A percentile compares a stretch with the other conserved stretches of the same genome.
phyloP scores from a whole-genome alignment of 495 filamentous ascomycete species.

The Lepidopterella palustris region DNA sequence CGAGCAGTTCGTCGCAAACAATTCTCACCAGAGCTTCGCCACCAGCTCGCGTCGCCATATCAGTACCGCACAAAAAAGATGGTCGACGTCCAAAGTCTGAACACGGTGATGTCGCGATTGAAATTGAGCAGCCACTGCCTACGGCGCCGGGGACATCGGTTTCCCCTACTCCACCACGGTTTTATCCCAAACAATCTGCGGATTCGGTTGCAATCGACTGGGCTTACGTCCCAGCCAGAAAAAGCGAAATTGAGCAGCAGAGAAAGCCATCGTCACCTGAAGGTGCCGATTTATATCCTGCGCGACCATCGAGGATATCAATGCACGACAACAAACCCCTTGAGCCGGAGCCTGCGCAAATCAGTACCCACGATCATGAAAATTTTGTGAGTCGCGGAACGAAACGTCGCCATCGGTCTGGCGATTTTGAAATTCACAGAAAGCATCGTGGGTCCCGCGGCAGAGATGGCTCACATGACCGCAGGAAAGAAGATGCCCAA shows the following conservation, averaged over 20 bases:
- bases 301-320: constrained; percentile 2
- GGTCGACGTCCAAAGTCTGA: background rate
- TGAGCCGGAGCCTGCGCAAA: constrained; percentile 7
- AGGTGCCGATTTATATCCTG: constrained; percentile 1
- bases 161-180: background rate
- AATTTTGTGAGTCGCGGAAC: constrained; percentile 11
- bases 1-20: background rate
- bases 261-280: background rate
- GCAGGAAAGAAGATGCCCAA: background rate
- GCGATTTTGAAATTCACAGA: no score
- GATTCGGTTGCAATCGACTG: constrained; percentile 16
- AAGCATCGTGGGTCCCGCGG: background rate
- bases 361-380: constrained; percentile 8
- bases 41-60: background rate
- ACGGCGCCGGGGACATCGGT: constrained; percentile 1
- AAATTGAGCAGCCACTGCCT: background rate
- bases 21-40: background rate
- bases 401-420: no score
- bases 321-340: background rate
- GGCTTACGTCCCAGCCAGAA: constrained; percentile 8
- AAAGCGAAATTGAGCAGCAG: background rate
- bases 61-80: background rate
- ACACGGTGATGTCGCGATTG: background rate
- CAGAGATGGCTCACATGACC: background rate
- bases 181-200: background rate